Evolutionary conservation across 2,329 filamentous ascomycete species (phyloP).

Genomic region (Colletotrichum higginsianum): DNA sequence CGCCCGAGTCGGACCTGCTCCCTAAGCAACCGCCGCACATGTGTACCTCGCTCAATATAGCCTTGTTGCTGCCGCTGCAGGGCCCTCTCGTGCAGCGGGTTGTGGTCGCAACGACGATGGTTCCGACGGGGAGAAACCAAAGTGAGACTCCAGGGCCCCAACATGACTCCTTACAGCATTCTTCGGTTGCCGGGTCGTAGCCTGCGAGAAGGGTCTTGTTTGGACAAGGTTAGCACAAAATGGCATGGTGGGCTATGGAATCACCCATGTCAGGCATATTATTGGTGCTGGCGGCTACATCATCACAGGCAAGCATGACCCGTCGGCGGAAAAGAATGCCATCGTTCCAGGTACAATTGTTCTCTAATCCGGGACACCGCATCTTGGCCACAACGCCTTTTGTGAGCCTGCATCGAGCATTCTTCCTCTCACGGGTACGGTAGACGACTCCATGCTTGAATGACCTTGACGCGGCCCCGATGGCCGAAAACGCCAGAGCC

Average conservation of each 20-base stretch:
- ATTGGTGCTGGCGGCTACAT: background rate
- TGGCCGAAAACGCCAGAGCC: conserved; percentile 16
- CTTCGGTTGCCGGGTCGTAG: conserved; percentile 39
- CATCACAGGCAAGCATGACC: conserved; percentile 7
- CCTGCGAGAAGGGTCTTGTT: conserved; percentile 32
- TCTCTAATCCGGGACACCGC: background rate
- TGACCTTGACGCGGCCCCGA: conserved; percentile 16
- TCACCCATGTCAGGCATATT: conserved; percentile 4
- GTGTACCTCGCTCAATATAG: conserved; percentile 1
- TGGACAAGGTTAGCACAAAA: conserved; percentile 37
- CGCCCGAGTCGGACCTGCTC: conserved; percentile 12
- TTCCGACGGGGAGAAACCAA: background rate
- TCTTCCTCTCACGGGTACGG: conserved; percentile 15
- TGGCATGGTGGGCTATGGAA: conserved; percentile 31
- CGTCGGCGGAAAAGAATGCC: conserved; percentile 12
- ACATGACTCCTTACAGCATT: conserved; percentile 31
- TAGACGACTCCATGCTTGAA: conserved; percentile 31
- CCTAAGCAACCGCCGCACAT: conserved; percentile 10
- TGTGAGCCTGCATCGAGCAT: conserved; percentile 1
- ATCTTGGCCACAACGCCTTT: conserved; percentile 22
- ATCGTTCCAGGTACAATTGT: conserved; percentile 17
- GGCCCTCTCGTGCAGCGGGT: background rate
- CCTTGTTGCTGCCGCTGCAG: background rate
- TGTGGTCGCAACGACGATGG: conserved; percentile 2
- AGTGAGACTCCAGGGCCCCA: conserved; percentile 38